Percentiles rank a stretch among this genome's conserved stretches.
These are phyloP conservation scores for Plasmodium berghei DNA, from an alignment of 169 alveolate genomes.

Conservation along the genomic window DNA sequence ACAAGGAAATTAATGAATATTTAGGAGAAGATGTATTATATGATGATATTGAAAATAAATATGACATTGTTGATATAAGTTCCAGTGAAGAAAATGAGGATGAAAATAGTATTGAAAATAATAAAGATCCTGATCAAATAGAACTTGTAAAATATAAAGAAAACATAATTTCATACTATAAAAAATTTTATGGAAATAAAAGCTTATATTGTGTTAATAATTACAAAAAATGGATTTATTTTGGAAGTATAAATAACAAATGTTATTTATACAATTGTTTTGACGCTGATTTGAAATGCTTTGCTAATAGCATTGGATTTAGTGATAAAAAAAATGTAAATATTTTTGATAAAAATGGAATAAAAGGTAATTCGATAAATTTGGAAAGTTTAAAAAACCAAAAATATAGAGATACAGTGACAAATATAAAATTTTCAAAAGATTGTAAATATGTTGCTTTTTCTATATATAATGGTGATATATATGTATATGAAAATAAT, in stretches of 20 bases:
- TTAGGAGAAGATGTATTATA: conserved; percentile 49
- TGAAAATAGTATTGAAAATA: conserved; percentile 6
- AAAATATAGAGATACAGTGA: conserved; percentile 67
- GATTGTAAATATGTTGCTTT: conserved; percentile 40
- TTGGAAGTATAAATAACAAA: conserved; percentile 67
- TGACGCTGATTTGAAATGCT: conserved; percentile 29
- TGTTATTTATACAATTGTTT: conserved; percentile 45
- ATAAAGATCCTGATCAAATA: neutral
- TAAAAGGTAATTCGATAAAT: neutral
- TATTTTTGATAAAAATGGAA: neutral
- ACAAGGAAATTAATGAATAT: conserved; percentile 8
- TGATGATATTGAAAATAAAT: conserved; percentile 31
- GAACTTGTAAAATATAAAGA: conserved; percentile 32
- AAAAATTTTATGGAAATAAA: conserved; percentile 53
- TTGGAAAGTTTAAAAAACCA: conserved; percentile 32
- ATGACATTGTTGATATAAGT: conserved; percentile 39
- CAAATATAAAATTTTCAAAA: conserved; percentile 54
- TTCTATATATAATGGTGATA: conserved; percentile 65
- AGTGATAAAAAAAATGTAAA: neutral
- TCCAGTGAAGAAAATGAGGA: conserved; percentile 14
- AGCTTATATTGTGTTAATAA: conserved; percentile 61
- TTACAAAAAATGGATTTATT: conserved; percentile 64
- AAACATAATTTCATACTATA: conserved; percentile 20
- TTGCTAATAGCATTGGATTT: neutral
- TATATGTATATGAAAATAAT: conserved; percentile 68